Base-by-base conservation (phyloP, 1,284 basidiomycete genomes). In the Apiotrichum laibachii region DNA sequence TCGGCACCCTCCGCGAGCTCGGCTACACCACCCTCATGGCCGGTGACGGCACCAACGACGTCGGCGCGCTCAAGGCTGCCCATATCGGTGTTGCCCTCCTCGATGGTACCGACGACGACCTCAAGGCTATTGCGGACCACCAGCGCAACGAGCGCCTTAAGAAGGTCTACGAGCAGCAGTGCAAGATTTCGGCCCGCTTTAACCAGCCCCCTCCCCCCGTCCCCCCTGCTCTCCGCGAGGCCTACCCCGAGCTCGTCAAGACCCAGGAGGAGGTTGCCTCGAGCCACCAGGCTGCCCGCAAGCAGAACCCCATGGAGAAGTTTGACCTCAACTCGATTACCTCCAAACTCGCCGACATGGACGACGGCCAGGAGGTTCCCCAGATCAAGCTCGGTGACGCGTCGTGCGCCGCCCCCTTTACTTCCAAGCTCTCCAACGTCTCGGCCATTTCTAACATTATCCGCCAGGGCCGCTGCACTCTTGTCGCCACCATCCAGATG, bases 381-480 rank as follows among this genome's bases (percentile, higher is more conserved):
- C 91, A 94, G 80, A 97, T 97, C 79, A 97, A 97, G 79, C 86
- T 97, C 33, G 93, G 93, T 35, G 93, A 97, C 74, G 93, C 93
- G 0, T 95, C 91, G 6, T 96, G 93, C 71, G 93, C 93, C 13
- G 93, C 93, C 1, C 93, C 94, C 0, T 97, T 97, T 81, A 97
- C 93, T 0, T 95, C 92, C 11, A 97, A 97, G 77, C 79, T 97
- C 47, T 89, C 89, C 22, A 92, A 96, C 72, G 94, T 97, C 57
- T 84, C 88, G 66, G 92, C 93, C 45, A 90, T 96, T 70, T 88
- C 90, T 33, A 92, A 93, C 75, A 96, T 97, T 74, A 95, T 97
- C 68, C 87, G 93, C 47, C 93, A 97, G 80, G 93, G 94, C 22
- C 88, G 93, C 48, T 96, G 93, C 81, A 97, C 93, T 0, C 85